Base-by-base conservation (phyloP, 805 yeast genomes). In the Metschnikowia gelsemii region DNA sequence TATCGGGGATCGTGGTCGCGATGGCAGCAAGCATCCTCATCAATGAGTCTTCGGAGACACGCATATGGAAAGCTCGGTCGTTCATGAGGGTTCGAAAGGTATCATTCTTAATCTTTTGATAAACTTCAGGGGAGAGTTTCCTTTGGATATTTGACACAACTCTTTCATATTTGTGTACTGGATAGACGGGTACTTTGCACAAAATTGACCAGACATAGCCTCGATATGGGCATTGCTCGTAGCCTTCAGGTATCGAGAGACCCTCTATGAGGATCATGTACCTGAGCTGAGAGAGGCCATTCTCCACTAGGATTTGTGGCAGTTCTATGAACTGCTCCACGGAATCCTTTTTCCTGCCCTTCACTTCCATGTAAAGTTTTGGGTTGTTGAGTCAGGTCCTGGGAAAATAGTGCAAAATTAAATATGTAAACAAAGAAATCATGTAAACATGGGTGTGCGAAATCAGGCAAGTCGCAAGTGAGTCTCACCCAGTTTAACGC, bases 81-180 rank as follows among this genome's bases (percentile, higher is more conserved):
- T 87, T 82, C 61, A 85, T 83, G 50, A 89, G 71, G 0, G 96
- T 89, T 43, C 96, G 66, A 52, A 87, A 87, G 1, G 95, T 84
- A 56, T 89, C 96, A 59, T 89, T 85, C 44, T 80, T 75, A 44
- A 89, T 88, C 62, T 89, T 89, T 26, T 74, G 66, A 43, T 80
- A 79, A 7, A 80, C 68, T 0, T 72, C 71, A 2, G 84, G 78
- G 11, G 59, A 47, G 20, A 69, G 54, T 18, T 45, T 40, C n/a
- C 39, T 40, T 4, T 84, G 80, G 0, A 87, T 87, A 24, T 66
- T 60, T 8, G 72, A 56, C 2, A 84, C 72, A 5, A 68, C 43
- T 7, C 72, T 62, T 19, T 78, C 40, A 56, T 89, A 89, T 35
- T 66, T 62, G 16, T 73, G 71, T 2, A 87, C 71, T 3, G 77